Evolutionary conservation across 164 flowering plant species (phyloP).

Genomic region (Aristolochia californica): DNA sequence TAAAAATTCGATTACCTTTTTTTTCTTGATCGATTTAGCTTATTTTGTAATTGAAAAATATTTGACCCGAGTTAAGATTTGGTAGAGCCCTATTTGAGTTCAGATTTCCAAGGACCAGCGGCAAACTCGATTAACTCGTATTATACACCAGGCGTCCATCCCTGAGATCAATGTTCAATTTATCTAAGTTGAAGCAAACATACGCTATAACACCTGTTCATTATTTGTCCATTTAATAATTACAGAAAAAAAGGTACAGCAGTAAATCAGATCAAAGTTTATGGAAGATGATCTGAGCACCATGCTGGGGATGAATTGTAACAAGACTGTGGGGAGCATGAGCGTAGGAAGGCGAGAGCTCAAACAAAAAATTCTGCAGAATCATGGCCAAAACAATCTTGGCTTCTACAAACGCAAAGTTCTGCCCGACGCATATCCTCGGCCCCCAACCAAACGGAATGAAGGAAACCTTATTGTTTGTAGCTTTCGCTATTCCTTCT

Average conservation of each 20-base stretch:
- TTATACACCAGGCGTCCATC: too few species aligned
- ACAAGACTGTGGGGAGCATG: slow-evolving; percentile 6
- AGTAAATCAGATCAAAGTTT: background rate
- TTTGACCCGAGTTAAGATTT: too few species aligned
- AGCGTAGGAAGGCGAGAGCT: slow-evolving; percentile 7
- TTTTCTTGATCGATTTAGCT: too few species aligned
- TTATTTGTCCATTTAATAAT: too few species aligned
- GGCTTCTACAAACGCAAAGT: slow-evolving; percentile 12
- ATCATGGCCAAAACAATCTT: slow-evolving; percentile 11
- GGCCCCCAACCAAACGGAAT: slow-evolving; percentile 20
- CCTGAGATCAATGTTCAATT: too few species aligned
- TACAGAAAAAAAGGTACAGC: background rate
- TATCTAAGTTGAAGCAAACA: too few species aligned
- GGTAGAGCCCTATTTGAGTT: too few species aligned
- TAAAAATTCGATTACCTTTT: too few species aligned
- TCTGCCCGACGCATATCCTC: slow-evolving; percentile 13
- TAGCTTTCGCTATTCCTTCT: slow-evolving; percentile 12
- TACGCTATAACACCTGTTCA: too few species aligned
- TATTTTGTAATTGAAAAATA: too few species aligned
- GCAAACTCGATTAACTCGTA: too few species aligned
- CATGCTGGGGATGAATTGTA: slow-evolving; percentile 9
- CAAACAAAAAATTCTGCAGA: slow-evolving; percentile 11
- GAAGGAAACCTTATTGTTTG: slow-evolving; percentile 6
- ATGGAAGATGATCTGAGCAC: slow-evolving; percentile 11
- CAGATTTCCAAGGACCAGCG: too few species aligned